phyloP scores from a whole-genome alignment of 2,329 filamentous ascomycete genomes.

The Scorias spongiosa region DNA sequence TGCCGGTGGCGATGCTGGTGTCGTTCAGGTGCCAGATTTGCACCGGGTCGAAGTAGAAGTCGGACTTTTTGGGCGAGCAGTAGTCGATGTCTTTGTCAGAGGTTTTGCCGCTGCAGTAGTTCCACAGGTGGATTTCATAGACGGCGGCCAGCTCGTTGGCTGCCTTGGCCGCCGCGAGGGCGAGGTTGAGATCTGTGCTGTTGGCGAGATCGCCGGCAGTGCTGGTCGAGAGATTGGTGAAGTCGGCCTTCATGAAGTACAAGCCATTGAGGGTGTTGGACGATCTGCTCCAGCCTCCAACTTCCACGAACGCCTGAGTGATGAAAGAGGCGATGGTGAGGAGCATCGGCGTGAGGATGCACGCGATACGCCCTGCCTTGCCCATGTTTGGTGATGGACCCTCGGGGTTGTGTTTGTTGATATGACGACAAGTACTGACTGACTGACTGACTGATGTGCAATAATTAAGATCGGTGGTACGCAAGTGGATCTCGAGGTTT shows the following conservation, averaged over 20 bases:
- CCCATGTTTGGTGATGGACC: constrained; percentile 36
- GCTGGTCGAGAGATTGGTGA: constrained; percentile 19
- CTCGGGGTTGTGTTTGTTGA: neutral
- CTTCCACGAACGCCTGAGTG: constrained; percentile 43
- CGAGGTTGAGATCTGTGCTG: constrained; percentile 18
- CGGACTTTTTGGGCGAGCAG: constrained; percentile 56
- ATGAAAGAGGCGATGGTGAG: constrained; percentile 66
- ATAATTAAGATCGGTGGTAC: too few relatives aligned
- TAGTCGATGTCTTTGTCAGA: constrained; percentile 30
- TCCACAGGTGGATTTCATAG: constrained; percentile 76
- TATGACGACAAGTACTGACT: neutral
- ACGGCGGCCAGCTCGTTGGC: constrained; percentile 46
- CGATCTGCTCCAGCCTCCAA: constrained; percentile 40
- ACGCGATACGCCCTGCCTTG: constrained; percentile 63
- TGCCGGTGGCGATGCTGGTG: constrained; percentile 25
- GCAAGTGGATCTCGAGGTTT: too few relatives aligned
- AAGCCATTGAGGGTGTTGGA: constrained; percentile 32
- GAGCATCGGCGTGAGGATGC: constrained; percentile 74
- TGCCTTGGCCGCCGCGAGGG: constrained; percentile 24
- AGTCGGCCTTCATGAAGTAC: constrained; percentile 39
- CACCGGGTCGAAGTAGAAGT: constrained; percentile 64
- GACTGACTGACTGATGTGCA: too few relatives aligned
- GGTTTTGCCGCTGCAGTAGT: constrained; percentile 56
- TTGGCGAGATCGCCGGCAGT: constrained; percentile 11
- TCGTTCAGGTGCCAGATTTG: constrained; percentile 48